Conservation (phyloP, 179 eudicot genomes). For the Sideroxylon spinosum region DNA sequence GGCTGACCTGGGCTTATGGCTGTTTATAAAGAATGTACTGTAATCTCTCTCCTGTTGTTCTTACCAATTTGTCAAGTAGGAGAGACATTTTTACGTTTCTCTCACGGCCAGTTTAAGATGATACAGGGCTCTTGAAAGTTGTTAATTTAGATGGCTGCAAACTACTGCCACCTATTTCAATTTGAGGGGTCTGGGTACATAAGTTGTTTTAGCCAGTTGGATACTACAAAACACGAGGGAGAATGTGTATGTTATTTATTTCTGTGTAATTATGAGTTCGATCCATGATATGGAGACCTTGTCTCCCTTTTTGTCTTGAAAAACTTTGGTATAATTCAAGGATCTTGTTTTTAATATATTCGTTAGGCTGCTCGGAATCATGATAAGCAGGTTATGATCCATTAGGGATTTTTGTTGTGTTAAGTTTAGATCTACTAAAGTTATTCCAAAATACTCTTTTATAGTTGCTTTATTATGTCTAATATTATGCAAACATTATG, state of each 20-base stretch:
- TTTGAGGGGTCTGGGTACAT: constrained; percentile 8
- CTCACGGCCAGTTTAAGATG: not conserved
- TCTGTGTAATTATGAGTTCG: not conserved
- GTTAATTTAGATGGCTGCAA: not conserved
- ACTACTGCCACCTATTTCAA: not conserved
- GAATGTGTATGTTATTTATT: not conserved
- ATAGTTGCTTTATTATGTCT: not conserved
- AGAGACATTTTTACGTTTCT: not conserved
- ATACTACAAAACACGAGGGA: not conserved
- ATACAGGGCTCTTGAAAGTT: not conserved
- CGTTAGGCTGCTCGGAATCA: not conserved
- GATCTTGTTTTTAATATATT: not conserved
- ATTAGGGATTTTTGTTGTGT: too few species aligned
- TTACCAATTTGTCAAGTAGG: not conserved
- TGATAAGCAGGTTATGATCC: not conserved
- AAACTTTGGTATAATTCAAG: not conserved
- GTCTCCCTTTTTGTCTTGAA: not conserved
- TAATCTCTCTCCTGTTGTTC: not conserved
- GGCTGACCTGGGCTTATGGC: too few species aligned
- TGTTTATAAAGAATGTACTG: not conserved
- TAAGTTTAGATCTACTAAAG: too few species aligned
- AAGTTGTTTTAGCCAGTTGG: not conserved
- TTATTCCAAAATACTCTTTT: not conserved
- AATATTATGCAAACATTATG: not conserved
- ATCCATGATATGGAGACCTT: not conserved